A percentile compares a stretch with the other conserved stretches of the same genome.
phyloP scores from a whole-genome alignment of 805 yeast genomes.

The Ogataea pignaliae region DNA sequence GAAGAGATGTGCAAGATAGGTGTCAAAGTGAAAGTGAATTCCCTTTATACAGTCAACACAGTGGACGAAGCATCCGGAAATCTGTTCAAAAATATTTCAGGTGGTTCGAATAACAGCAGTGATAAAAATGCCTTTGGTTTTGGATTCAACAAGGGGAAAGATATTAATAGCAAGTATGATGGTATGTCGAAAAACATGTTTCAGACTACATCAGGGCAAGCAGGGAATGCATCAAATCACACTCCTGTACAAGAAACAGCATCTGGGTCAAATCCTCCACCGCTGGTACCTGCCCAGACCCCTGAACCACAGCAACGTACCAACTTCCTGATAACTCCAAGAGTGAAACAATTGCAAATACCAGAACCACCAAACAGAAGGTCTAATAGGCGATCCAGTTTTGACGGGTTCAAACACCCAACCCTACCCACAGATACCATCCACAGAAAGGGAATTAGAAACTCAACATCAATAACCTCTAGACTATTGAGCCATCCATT shows the following conservation, averaged over 20 bases:
- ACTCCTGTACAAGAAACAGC: background rate
- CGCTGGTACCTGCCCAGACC: constrained; percentile 17
- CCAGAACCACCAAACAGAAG: constrained; percentile 39
- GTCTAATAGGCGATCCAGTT: constrained; percentile 23
- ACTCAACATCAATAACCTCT: constrained; percentile 27
- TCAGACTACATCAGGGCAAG: constrained; percentile 5
- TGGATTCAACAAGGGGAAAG: constrained; percentile 7
- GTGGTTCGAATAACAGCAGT: constrained; percentile 2
- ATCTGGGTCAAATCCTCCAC: constrained; percentile 5
- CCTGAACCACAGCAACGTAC: constrained; percentile 21
- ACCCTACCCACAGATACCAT: constrained; percentile 20
- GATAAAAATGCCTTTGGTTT: constrained; percentile 15
- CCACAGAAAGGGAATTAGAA: constrained; percentile 22
- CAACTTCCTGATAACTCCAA: constrained; percentile 35
- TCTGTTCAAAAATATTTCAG: constrained; percentile 8
- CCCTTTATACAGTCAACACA: constrained; percentile 39
- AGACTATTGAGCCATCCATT: constrained; percentile 24
- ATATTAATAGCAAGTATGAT: background rate
- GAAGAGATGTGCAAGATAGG: constrained; percentile 71
- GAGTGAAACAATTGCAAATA: constrained; percentile 30
- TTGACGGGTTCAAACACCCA: constrained; percentile 24
- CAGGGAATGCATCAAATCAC: background rate
- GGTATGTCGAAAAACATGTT: constrained; percentile 3
- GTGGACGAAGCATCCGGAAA: constrained; percentile 17
- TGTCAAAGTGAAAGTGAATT: constrained; percentile 57